Percentiles rank a stretch among this genome's conserved stretches.
phyloP scores from a whole-genome alignment of 73 alveolate genomes.

The Vitrella brassicaformis region DNA sequence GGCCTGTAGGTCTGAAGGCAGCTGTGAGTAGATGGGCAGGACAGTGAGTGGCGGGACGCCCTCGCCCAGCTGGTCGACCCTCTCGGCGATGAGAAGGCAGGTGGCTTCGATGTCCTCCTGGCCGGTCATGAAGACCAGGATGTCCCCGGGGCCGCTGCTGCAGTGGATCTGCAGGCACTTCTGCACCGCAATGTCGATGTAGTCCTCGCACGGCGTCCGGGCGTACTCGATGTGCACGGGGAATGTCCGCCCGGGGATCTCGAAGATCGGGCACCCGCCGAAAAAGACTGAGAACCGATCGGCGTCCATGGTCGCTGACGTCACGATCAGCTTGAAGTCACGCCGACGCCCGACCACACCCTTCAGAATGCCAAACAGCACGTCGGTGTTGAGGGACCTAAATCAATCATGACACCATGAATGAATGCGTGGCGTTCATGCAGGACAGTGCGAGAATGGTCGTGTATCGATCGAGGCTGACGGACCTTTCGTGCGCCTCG shows the following conservation, averaged over 20 bases:
- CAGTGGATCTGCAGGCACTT: constrained; percentile 92
- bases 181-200: constrained; percentile 98
- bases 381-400: constrained; percentile 99
- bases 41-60: constrained; percentile 87
- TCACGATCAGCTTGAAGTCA: constrained; percentile 92
- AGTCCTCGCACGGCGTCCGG: constrained; percentile 85
- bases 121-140: constrained; percentile 99
- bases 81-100: constrained; percentile 78
- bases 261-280: constrained; percentile 94
- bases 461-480: no score
- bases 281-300: constrained; percentile 89
- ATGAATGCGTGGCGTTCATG: constrained; percentile 98
- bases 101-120: constrained; percentile 96
- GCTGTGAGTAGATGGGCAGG: constrained; percentile 95
- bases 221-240: constrained; percentile 85
- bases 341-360: constrained; percentile 76
- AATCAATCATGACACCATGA: no score
- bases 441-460: constrained; percentile 82
- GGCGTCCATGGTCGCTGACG: constrained; percentile 99
- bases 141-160: constrained; percentile 79
- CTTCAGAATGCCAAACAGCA: constrained; percentile 94
- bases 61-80: constrained; percentile 78
- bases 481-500: constrained; percentile 98
- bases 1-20: constrained; percentile 97
- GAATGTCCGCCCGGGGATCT: constrained; percentile 99